Conservation (phyloP, 176 grass and related monocot genomes). For the Triticum dicoccoides region DNA sequence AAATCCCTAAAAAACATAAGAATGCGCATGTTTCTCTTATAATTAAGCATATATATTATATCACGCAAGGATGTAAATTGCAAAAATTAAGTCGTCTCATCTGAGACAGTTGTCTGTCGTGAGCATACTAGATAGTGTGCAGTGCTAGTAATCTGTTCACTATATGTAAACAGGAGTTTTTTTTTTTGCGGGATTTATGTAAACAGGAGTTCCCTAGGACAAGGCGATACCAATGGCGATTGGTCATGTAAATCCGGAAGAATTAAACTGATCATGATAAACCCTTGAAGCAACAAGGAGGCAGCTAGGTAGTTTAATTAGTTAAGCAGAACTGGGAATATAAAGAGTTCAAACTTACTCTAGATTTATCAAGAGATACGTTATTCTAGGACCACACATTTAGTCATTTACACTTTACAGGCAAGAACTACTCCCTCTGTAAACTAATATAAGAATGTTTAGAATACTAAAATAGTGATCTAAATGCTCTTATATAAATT, state of each 20-base stretch:
- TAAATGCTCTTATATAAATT: too few species aligned
- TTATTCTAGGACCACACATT: not conserved
- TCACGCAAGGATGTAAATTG: not conserved
- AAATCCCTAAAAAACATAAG: not conserved
- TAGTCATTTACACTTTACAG: slow-evolving; percentile 16
- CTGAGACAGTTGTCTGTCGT: not conserved
- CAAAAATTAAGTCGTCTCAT: not conserved
- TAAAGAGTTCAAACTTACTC: not conserved
- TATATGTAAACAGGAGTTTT: not conserved
- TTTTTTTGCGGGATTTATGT: too few species aligned
- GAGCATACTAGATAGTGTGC: not conserved
- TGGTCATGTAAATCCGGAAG: not conserved
- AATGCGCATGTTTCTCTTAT: not conserved
- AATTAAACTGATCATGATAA: not conserved
- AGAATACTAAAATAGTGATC: too few species aligned
- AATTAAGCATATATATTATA: not conserved
- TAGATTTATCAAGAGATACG: not conserved
- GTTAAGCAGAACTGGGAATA: not conserved
- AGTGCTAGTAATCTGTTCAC: not conserved
- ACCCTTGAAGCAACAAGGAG: not conserved
- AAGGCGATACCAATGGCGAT: not conserved
- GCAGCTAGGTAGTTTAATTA: not conserved
- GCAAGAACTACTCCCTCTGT: not conserved
- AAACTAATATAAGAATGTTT: too few species aligned
- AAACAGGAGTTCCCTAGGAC: not conserved